These are phyloP conservation scores for Ceratopteris richardii DNA, from an alignment of 75 land plant species.

Conservation along the genomic window DNA sequence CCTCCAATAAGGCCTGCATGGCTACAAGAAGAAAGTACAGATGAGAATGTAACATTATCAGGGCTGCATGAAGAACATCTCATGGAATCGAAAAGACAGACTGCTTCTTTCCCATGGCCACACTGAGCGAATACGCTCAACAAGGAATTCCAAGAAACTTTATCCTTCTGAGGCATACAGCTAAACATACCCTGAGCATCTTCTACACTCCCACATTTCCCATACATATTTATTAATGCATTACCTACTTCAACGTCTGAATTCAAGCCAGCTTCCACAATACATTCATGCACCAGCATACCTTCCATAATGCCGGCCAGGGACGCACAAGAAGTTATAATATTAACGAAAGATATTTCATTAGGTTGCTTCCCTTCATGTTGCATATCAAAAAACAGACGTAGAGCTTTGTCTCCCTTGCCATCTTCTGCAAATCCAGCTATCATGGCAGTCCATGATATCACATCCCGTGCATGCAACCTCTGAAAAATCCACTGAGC, in stretches of 20 bases:
- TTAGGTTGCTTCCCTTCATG: constrained; percentile 26
- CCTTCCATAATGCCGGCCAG: constrained; percentile 16
- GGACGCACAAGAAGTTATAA: constrained; percentile 44
- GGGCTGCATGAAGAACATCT: constrained; percentile 9
- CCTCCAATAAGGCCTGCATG: constrained; percentile 15
- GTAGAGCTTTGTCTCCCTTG: constrained; percentile 26
- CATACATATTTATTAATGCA: constrained; percentile 37
- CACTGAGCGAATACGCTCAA: constrained; percentile 22
- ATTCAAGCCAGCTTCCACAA: constrained; percentile 19
- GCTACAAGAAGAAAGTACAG: constrained; percentile 32
- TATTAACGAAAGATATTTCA: constrained; percentile 33
- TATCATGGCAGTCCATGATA: constrained; percentile 67
- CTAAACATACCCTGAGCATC: constrained; percentile 22
- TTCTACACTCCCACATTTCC: constrained; percentile 13
- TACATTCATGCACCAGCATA: constrained; percentile 22
- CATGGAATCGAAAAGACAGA: constrained; percentile 21
- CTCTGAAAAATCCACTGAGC: constrained; percentile 17
- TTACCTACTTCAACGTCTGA: constrained; percentile 23
- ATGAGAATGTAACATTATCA: constrained; percentile 29
- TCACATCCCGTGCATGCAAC: constrained; percentile 27
- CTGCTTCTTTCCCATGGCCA: constrained; percentile 25
- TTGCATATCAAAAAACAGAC: constrained; percentile 23
- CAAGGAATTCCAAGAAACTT: constrained; percentile 29
- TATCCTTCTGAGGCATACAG: constrained; percentile 21
- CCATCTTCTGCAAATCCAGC: constrained; percentile 50